Conservation (phyloP, 495 filamentous ascomycete species). For the Xylaria acuta region DNA sequence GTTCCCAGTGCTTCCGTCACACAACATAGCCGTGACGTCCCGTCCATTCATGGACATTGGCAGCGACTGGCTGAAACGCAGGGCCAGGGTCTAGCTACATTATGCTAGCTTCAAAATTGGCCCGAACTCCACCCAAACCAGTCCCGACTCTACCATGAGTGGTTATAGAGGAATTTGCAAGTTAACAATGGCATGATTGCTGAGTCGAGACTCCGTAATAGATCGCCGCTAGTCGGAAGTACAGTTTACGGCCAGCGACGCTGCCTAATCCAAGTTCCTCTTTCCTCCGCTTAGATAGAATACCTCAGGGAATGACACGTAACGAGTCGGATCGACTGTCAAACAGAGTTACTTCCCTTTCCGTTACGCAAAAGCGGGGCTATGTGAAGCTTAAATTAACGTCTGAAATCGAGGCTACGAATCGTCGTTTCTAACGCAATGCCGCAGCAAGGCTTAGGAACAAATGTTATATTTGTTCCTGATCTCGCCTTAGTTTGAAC, state of each 20-base stretch:
- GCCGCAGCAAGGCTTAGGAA: background rate
- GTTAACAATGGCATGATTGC: conserved; percentile 7
- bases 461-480: background rate
- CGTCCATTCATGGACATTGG: conserved; percentile 3
- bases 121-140: conserved; percentile 6
- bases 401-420: background rate
- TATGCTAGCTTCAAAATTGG: conserved; percentile 6
- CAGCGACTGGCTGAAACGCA: conserved; percentile 27
- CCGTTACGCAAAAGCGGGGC: conserved; percentile 14
- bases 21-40: conserved; percentile 17
- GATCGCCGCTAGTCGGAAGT: conserved; percentile 10
- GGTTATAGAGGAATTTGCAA: background rate
- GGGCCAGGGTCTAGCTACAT: conserved; percentile 16
- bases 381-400: conserved; percentile 5
- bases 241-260: background rate
- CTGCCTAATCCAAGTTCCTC: background rate
- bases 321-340: background rate
- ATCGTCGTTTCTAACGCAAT: background rate
- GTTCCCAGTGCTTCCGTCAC: background rate
- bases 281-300: background rate
- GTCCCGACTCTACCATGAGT: background rate
- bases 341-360: background rate
- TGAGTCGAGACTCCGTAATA: background rate
- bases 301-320: background rate
- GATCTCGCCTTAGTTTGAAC: background rate